Conservation (phyloP, 768 basidiomycete genomes). For the Favolaschia claudopus region DNA sequence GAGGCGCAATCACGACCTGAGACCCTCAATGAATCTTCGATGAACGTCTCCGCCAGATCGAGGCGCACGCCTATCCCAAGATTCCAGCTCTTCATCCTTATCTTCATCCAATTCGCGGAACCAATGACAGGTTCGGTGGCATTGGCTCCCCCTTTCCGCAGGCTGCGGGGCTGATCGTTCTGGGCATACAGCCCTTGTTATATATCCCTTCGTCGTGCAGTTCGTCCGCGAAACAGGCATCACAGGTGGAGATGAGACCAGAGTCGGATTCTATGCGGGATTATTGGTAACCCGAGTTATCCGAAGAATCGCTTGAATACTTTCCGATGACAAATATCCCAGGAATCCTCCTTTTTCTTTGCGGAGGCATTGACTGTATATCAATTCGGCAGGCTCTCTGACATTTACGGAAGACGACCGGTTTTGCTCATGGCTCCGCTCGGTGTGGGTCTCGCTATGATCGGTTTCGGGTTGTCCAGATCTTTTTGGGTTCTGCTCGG, state of each 20-base stretch:
- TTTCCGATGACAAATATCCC: neutral
- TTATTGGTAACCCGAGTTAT: constrained; percentile 47
- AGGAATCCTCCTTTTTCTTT: constrained; percentile 37
- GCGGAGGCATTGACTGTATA: constrained; percentile 30
- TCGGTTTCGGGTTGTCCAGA: constrained; percentile 33
- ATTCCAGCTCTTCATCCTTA: constrained; percentile 46
- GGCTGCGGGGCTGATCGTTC: constrained; percentile 18
- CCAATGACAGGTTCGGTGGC: constrained; percentile 42
- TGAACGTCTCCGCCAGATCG: neutral
- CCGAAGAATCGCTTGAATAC: neutral
- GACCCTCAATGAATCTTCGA: too few relatives aligned
- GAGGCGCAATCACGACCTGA: too few relatives aligned
- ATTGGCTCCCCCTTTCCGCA: neutral
- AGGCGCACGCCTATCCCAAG: constrained; percentile 47
- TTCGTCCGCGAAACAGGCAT: constrained; percentile 54
- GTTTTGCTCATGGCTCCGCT: constrained; percentile 30
- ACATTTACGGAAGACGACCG: constrained; percentile 34
- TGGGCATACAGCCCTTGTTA: constrained; percentile 44
- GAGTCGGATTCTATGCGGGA: constrained; percentile 58
- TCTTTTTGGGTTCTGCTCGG: constrained; percentile 24
- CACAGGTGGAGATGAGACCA: constrained; percentile 51
- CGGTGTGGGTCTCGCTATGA: constrained; percentile 28
- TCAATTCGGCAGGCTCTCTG: constrained; percentile 34
- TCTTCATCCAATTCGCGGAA: constrained; percentile 51
- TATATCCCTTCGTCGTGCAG: constrained; percentile 56